phyloP scores from a whole-genome alignment of 257 asterid genomes.

The Cordia subcordata region DNA sequence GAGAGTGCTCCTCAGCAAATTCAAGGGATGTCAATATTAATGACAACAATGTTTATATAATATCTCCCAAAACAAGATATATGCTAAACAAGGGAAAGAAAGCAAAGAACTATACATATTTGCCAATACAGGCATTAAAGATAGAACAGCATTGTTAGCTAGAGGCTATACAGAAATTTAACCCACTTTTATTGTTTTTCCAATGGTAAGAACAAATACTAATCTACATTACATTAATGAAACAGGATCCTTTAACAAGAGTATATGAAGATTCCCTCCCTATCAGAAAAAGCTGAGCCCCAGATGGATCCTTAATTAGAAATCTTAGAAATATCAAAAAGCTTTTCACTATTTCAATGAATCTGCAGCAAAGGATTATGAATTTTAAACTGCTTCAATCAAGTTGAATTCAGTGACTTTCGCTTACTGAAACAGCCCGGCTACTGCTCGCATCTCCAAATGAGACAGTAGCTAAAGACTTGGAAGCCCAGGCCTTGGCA shows the following conservation, averaged over 20 bases:
- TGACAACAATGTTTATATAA: no score
- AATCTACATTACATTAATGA: slow-evolving; percentile 24
- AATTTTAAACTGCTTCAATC: slow-evolving; percentile 1
- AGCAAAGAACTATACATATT: neutral
- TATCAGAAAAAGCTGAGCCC: slow-evolving; percentile 17
- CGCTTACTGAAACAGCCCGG: slow-evolving; percentile 34
- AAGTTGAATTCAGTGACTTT: slow-evolving; percentile 13
- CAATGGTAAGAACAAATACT: slow-evolving; percentile 23
- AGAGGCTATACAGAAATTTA: slow-evolving; percentile 31
- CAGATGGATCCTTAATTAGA: slow-evolving; percentile 16
- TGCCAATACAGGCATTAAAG: neutral
- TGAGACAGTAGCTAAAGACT: slow-evolving; percentile 70
- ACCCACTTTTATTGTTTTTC: slow-evolving; percentile 15
- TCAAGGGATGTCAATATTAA: no score
- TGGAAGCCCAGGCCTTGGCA: slow-evolving; percentile 85
- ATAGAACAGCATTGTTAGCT: neutral
- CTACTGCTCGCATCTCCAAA: slow-evolving; percentile 66
- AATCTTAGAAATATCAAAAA: slow-evolving; percentile 21
- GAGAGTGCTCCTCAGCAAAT: no score
- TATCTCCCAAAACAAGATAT: neutral
- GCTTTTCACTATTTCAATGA: slow-evolving; percentile 5
- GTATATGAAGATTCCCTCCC: slow-evolving; percentile 6
- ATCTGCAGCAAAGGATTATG: neutral
- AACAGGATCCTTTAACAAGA: no score
- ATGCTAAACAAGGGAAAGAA: no score